Percentiles rank a stretch among this genome's conserved stretches.
These are phyloP conservation scores for Pleomassaria siparia DNA, from an alignment of 2,329 filamentous ascomycete species.

Conservation along the genomic window DNA sequence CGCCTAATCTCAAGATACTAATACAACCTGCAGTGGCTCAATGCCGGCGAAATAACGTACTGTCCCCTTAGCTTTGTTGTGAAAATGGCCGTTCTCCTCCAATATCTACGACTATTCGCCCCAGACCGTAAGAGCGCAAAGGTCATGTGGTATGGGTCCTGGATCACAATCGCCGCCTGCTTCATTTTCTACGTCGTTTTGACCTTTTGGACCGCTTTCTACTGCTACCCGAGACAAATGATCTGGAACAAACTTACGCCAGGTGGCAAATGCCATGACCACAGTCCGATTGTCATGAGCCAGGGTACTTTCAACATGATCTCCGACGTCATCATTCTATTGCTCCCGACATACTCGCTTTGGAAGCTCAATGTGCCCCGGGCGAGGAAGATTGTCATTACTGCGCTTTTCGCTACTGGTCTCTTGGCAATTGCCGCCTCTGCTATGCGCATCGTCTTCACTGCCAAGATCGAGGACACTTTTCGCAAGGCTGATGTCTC, in stretches of 20 bases:
- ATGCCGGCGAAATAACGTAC: slow-evolving; percentile 27
- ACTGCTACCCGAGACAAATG: slow-evolving; percentile 24
- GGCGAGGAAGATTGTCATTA: slow-evolving; percentile 26
- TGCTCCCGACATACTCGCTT: slow-evolving; percentile 23
- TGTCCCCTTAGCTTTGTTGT: slow-evolving; percentile 29
- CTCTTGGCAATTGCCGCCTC: slow-evolving; percentile 31
- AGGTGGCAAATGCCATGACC: slow-evolving; percentile 24
- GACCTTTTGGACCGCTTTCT: slow-evolving; percentile 30
- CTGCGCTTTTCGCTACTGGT: slow-evolving; percentile 26
- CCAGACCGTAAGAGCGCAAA: slow-evolving; percentile 21
- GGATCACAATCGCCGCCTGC: slow-evolving; percentile 19
- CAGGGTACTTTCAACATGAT: slow-evolving; percentile 29
- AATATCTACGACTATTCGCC: slow-evolving; percentile 31
- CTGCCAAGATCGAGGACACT: slow-evolving; percentile 20
- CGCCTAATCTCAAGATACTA: background rate
- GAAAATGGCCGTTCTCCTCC: slow-evolving; percentile 30
- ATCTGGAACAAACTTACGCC: slow-evolving; percentile 30
- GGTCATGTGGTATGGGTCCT: slow-evolving; percentile 28
- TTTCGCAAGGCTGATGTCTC: slow-evolving; percentile 28
- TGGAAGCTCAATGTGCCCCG: slow-evolving; percentile 27
- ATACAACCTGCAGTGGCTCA: slow-evolving; percentile 20
- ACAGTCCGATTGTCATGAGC: slow-evolving; percentile 23
- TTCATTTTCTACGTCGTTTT: slow-evolving; percentile 27
- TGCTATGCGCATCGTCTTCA: slow-evolving; percentile 31
- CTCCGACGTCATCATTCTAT: slow-evolving; percentile 27